Evolutionary conservation across 106 monocot genomes (phyloP).

Genomic region (Apostasia ramifera): DNA sequence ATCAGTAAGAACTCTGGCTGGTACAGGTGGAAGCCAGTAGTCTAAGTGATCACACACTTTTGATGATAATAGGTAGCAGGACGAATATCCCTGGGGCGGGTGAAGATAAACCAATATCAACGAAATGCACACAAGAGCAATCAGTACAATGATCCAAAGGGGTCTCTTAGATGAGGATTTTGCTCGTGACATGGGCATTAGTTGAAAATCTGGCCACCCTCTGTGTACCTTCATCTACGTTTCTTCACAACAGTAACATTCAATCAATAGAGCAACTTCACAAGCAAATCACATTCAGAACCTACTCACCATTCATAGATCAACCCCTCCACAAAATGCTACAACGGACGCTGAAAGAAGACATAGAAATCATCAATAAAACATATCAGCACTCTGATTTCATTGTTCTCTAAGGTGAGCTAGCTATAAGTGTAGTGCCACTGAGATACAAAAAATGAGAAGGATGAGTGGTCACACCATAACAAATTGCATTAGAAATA

Average conservation of each 20-base stretch:
- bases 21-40: constrained; percentile 56
- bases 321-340: no score
- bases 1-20: constrained; percentile 47
- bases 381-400: no score
- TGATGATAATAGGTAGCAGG: constrained; percentile 57
- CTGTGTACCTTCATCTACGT: constrained; percentile 23
- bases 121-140: constrained; percentile 51
- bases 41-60: constrained; percentile 39
- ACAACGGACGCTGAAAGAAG: no score
- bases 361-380: no score
- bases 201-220: constrained; percentile 17
- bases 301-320: no score
- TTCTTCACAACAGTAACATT: neutral
- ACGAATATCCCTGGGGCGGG: constrained; percentile 36
- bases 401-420: no score
- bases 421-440: no score
- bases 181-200: constrained; percentile 33
- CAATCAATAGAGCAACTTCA: neutral
- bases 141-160: constrained; percentile 68
- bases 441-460: no score
- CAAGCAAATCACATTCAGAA: neutral
- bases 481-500: no score
- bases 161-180: constrained; percentile 64
- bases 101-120: constrained; percentile 61
- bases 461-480: no score